These are phyloP conservation scores for Trichaptum fuscoviolaceum DNA, from an alignment of 768 basidiomycete species.

Conservation along the genomic window DNA sequence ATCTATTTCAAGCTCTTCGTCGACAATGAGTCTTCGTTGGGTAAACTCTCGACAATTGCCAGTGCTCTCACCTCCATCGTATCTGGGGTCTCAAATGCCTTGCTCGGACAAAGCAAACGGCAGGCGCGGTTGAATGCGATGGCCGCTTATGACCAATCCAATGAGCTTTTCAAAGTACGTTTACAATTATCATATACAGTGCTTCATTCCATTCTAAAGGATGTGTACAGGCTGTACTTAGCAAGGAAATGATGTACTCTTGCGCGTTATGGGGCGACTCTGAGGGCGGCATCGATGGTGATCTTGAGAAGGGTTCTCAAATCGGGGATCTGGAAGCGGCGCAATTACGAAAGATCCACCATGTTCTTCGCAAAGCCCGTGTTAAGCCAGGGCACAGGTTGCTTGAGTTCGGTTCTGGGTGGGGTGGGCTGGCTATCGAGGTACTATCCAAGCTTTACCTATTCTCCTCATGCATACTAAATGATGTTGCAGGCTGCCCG, in stretches of 20 bases:
- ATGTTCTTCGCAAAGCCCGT: slow-evolving; percentile 73
- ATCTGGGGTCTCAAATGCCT: slow-evolving; percentile 48
- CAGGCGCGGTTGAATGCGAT: slow-evolving; percentile 73
- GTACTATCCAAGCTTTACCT: slow-evolving; percentile 26
- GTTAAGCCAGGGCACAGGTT: slow-evolving; percentile 77
- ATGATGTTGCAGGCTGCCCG: slow-evolving; percentile 49
- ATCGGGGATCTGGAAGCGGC: slow-evolving; percentile 72
- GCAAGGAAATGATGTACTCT: slow-evolving; percentile 37
- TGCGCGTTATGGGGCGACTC: slow-evolving; percentile 29
- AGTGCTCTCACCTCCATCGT: slow-evolving; percentile 18
- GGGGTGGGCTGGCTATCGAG: slow-evolving; percentile 89
- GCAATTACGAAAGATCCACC: slow-evolving; percentile 76
- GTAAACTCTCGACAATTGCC: slow-evolving; percentile 27
- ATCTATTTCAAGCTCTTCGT: neutral
- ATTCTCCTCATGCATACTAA: neutral
- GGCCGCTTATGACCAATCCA: slow-evolving; percentile 90
- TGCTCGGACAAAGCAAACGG: slow-evolving; percentile 67
- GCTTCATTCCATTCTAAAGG: neutral
- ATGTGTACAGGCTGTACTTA: slow-evolving; percentile 18
- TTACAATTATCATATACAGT: neutral
- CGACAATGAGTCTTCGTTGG: slow-evolving; percentile 39
- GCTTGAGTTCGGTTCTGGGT: slow-evolving; percentile 87
- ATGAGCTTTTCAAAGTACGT: slow-evolving; percentile 75
- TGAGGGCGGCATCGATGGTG: slow-evolving; percentile 22
- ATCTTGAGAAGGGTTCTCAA: neutral